Conservation (phyloP, 768 basidiomycete species). For the Hortiboletus campestris region DNA sequence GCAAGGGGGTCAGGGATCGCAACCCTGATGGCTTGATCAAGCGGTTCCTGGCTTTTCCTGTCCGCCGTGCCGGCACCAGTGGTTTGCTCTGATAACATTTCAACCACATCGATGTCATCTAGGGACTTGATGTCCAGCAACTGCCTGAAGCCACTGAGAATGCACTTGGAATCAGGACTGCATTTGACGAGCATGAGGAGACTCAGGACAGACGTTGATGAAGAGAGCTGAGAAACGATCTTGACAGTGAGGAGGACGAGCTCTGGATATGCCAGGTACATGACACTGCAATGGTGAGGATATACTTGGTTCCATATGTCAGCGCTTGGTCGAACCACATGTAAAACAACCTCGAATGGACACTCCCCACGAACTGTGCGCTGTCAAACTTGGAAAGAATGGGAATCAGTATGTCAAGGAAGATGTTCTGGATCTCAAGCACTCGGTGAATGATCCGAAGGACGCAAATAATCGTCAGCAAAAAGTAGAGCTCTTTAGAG, state of each 20-base stretch:
- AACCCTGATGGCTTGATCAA: constrained; percentile 69
- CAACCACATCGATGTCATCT: constrained; percentile 59
- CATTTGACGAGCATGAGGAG: constrained; percentile 77
- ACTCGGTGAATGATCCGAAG: constrained; percentile 79
- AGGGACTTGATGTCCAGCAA: constrained; percentile 62
- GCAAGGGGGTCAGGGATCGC: constrained; percentile 81
- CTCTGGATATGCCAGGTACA: constrained; percentile 66
- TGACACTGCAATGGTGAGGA: constrained; percentile 76
- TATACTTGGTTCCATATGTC: constrained; percentile 64
- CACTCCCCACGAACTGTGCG: constrained; percentile 48
- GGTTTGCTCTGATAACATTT: constrained; percentile 54
- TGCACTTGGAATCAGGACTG: constrained; percentile 83
- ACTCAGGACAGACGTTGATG: constrained; percentile 65
- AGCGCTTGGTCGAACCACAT: constrained; percentile 73
- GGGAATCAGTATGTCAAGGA: constrained; percentile 84
- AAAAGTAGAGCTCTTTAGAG: constrained; percentile 69
- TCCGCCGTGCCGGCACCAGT: constrained; percentile 77
- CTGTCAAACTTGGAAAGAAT: constrained; percentile 66
- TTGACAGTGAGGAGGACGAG: constrained; percentile 75
- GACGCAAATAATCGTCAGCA: constrained; percentile 72
- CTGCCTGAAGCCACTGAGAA: constrained; percentile 74
- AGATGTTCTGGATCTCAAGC: constrained; percentile 84
- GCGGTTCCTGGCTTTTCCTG: constrained; percentile 40
- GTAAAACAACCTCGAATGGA: constrained; percentile 67
- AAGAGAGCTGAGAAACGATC: constrained; percentile 66